Evolutionary conservation across 306 rosid genomes (phyloP), one percentile per base, ranked within the genome.

Genomic region (Vachellia collinsii): DNA sequence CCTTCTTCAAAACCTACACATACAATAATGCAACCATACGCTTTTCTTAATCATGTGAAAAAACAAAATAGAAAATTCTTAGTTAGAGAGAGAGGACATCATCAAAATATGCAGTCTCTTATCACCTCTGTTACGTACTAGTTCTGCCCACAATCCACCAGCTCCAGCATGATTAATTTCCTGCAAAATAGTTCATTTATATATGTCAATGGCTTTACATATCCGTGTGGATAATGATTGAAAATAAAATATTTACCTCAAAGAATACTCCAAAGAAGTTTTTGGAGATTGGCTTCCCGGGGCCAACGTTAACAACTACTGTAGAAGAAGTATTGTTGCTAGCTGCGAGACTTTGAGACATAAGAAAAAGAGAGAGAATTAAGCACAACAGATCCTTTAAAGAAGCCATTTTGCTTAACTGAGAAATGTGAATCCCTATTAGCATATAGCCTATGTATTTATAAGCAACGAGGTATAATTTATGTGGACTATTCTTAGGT

Each of bases 61-160:
- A 48, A 50, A 46, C 3, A 9, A 46, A 11, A 1, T 29, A 29
- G 34, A 11, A 46, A 46, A 46, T 46, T 1, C 5, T 46, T 46
- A 42, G 50, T 11, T 10, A 46, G 50, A 46, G 3, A 46, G 14
- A 43, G 0, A 12, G 53, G 4, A 47, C 17, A 47, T 11, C 12
- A 47, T 47, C 53, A 13, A 47, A 47, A 47, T n/a, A 9, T 2
- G 34, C 2, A 29, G 34, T 29, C 34, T 29, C 34, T 7, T 0
- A 19, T 54, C 23, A 22, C 65, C 65, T 22, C 65, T 22, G 34
- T 58, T 58, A 0, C 34, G 13, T 6, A 22, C 65, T 3, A 58
- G 36, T 14, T 58, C 65, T 22, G 65, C 65, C 65, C 65, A 58
- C 65, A 58, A 58, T 58, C 65, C 65, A 22, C 65, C 65, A 9